Evolutionary conservation across 2,329 filamentous ascomycete genomes (phyloP), one percentile per base, ranked within the genome.

Genomic region (Endothia cerciana): DNA sequence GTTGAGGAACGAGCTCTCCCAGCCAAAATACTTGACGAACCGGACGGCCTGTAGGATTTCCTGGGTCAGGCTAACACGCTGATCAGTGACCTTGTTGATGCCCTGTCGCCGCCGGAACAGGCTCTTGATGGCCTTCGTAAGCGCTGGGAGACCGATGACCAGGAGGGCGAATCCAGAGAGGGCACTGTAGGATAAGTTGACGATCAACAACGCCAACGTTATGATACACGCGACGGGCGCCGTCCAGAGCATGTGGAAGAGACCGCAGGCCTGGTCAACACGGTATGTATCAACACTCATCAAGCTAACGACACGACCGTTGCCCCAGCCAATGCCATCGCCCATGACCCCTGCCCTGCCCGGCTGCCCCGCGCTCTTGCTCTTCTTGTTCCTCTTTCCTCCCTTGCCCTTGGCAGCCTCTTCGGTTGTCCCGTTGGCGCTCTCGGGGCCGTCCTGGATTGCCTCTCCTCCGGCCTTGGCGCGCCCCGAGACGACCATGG

Each of bases 221-320:
- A 97, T 82, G 60, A 95, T 74, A 66, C 93, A 89, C 30, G 90
- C 83, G 47, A 97, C 81, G 0, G 94, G 94, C 0, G 92, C 87
- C 1, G 92, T 92, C 95, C 95, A 99, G 28, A 91, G 82, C 80
- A 97, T 86, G 76, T 99, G 95, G 77, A 97, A 94, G 77, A 97
- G 85, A 51, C 92, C 93, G 47, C 87, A 92, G 1, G 93, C 93
- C 74, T 93, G 91, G 72, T 98, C 94, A 67, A 99, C 84, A 70
- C 94, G 92, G 77, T 97, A 96, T 0, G 94, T 96, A 75, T 98
- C 94, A 55, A 95, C 93, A 68, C 92, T 94, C 94, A 98, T 97
- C 71, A 98, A 75, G 71, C 96, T 97, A 74, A 95, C 88, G 62
- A 98, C 92, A 69, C 93, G 88, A 28, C 95, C 95, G 73, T 97